Evolutionary conservation across 495 filamentous ascomycete species (phyloP), one percentile per base, ranked within the genome.

Genomic region (Aspergillus homomorphus): DNA sequence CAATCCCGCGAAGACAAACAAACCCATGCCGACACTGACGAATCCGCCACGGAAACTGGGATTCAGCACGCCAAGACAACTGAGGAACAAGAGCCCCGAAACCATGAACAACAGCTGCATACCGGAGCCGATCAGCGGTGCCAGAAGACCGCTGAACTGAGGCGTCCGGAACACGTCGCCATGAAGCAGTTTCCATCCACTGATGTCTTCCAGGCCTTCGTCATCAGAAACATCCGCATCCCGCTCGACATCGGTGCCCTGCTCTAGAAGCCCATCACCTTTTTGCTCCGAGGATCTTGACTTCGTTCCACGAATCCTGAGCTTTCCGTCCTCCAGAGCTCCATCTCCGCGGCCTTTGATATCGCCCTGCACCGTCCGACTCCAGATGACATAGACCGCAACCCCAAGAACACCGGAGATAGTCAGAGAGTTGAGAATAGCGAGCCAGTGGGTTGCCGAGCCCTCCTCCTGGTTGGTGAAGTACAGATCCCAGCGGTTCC

Each of bases 141-240:
- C 92, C 26, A 97, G 84, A 1, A 96, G 79, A 24, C 85, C 82
- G 44, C 89, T 90, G 68, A 88, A 84, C 14, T 80, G 68, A 4
- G 92, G 92, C 20, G 87, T 73, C 20, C 92, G 84, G 76, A 97
- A 97, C n/a, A 96, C 90, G 70, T 97, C 92, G 16, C 85, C 91
- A 65, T 97, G 92, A n/a, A 96, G 80, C 20, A 96, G 78, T 67
- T 96, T 97, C 92, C 92, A 97, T 42, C 92, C 92, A 19, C 90
- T 90, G 33, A 89, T 80, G 62, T 97, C 92, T 62, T 97, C 92
- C 3, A 91, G 69, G 5, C 77, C 70, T 60, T 96, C 91, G 1
- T 92, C 92, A 55, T 93, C 91, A 15, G 84, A 82, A 8, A 80
- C 63, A 45, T 91, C 89, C 3, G 74, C 83, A 57, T 85, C 84